These are phyloP conservation scores for Phytophthora sp. DNA, from an alignment of 352 stramenopile species.

Conservation along the genomic window DNA sequence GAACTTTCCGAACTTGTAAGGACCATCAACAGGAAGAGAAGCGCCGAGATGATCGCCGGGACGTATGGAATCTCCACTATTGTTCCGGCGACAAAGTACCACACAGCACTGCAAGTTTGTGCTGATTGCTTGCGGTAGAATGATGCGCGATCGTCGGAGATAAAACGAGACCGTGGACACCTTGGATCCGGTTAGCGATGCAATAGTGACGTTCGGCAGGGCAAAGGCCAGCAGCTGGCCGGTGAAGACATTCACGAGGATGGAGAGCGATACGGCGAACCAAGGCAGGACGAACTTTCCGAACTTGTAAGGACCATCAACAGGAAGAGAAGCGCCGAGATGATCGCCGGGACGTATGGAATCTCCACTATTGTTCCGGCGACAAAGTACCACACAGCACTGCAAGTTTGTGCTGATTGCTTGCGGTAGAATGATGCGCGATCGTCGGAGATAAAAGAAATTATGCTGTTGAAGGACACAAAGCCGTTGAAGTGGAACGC, in stretches of 20 bases:
- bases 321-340: constrained; percentile 20
- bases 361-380: constrained; percentile 16
- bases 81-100: constrained; percentile 47
- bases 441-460: constrained; percentile 74
- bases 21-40: constrained; percentile 41
- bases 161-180: constrained; percentile 50
- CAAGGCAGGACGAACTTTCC: constrained; percentile 60
- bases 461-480: constrained; percentile 62
- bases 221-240: constrained; percentile 75
- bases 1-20: constrained; percentile 45
- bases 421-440: constrained; percentile 69
- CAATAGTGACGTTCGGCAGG: constrained; percentile 32
- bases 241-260: constrained; percentile 61
- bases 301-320: constrained; percentile 57
- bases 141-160: constrained; percentile 55
- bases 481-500: constrained; percentile 49
- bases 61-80: constrained; percentile 25
- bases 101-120: constrained; percentile 69
- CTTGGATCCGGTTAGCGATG: constrained; percentile 35
- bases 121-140: constrained; percentile 81
- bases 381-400: constrained; percentile 54
- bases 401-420: constrained; percentile 79
- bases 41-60: constrained; percentile 5
- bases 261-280: constrained; percentile 60
- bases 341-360: constrained; percentile 17